Evolutionary conservation across 345 rosid species (phyloP), one percentile per base, ranked within the genome.

Genomic region (Eucalyptus pumila): DNA sequence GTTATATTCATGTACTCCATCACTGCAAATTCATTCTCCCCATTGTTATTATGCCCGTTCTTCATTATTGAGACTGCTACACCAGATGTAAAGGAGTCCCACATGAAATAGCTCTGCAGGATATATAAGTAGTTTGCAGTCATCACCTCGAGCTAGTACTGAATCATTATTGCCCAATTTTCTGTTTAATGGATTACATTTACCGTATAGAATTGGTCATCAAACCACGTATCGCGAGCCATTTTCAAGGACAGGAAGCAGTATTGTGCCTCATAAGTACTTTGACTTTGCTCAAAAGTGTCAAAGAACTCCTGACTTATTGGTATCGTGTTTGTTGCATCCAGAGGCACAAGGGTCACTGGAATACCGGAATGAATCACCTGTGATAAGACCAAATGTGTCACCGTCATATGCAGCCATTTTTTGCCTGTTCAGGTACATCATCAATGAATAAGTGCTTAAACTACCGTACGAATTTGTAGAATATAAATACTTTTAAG

Each of bases 291-390:
- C 92, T 96, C 96, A 80, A 97, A 96, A 85, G 92, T 89, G 52
- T 93, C 76, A 48, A 94, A 96, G 92, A 97, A 97, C 14, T 94
- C 81, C 90, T 93, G 34, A 89, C 24, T 93, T 76, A 92, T 88
- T 8, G 98, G 97, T 89, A 96, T 96, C 19, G 98, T 96, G 90
- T 97, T 96, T 48, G 99, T 97, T 87, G 99, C 99, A 93, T 97
- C 99, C 37, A 97, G 90, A 6, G 99, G 99, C 88, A 97, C 94
- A 48, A 96, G 93, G 7, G 99, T 95, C 91, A 97, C 37, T 2
- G 99, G 96, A 87, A 97, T 91, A 91, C 99, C 99, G 58, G 99
- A 96, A 91, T 96, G 99, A 86, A 97, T 89, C 86, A 97, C 99
- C 99, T 97, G 91, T 76, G 80, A 44, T 2, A 42, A 86, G 32